Evolutionary conservation across 805 yeast species (phyloP).

Genomic region (Saccharomycopsis amapae): DNA sequence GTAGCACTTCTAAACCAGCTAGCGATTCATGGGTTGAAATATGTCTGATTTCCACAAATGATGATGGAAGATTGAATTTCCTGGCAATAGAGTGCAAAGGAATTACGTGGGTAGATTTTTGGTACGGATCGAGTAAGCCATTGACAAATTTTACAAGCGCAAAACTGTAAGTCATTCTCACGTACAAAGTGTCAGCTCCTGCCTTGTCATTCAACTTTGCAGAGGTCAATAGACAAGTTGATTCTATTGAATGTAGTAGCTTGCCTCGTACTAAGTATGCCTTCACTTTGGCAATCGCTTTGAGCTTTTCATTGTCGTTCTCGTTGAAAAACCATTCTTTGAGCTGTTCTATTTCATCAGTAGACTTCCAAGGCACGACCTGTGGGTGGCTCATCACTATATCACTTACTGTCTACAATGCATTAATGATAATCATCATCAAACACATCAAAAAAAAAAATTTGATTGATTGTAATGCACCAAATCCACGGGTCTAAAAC

Average conservation of each 20-base stretch:
- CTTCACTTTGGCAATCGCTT: conserved; percentile 47
- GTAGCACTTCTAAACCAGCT: conserved; percentile 64
- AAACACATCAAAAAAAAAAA: background rate
- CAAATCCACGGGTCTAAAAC: no score
- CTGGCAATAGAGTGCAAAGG: conserved; percentile 73
- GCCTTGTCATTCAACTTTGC: conserved; percentile 37
- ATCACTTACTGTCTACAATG: background rate
- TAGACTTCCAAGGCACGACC: conserved; percentile 33
- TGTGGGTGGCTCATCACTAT: conserved; percentile 24
- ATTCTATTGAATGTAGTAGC: conserved; percentile 67
- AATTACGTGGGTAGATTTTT: conserved; percentile 68
- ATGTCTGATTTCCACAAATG: conserved; percentile 86
- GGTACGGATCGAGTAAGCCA: conserved; percentile 82
- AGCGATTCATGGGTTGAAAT: conserved; percentile 83
- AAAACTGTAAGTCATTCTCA: conserved; percentile 59
- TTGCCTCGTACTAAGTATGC: conserved; percentile 52
- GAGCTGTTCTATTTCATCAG: conserved; percentile 39
- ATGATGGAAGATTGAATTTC: conserved; percentile 59
- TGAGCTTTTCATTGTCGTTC: conserved; percentile 26
- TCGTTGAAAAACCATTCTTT: conserved; percentile 46
- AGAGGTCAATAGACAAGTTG: conserved; percentile 54
- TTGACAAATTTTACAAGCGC: conserved; percentile 81
- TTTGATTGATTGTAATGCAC: no score
- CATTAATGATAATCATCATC: background rate
- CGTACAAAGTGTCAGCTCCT: conserved; percentile 29